Base-by-base conservation (phyloP, 306 rosid species). In the Lablab purpureus region DNA sequence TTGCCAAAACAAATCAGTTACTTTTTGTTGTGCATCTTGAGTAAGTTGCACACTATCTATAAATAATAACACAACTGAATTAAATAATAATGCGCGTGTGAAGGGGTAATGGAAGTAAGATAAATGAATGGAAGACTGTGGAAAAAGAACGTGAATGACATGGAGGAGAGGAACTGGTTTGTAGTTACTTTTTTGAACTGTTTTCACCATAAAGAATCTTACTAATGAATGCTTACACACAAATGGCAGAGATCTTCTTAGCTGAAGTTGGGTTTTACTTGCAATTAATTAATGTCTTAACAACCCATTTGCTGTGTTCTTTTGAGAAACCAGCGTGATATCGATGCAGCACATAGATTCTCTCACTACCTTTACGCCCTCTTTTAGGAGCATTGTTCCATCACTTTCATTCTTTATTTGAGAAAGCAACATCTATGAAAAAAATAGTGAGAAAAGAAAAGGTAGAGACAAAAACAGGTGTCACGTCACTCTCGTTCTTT, bases 41-140 rank as follows among this genome's bases (percentile, higher is more conserved):
- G 70, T 19, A 41, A 41, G 73, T 12, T 40, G 32, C 72, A 67
- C 36, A 67, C 8, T 21, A 2, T 12, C 50, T 11, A 32, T 17
- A n/a, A 15, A 22, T 43, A 40, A 52, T 37, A 41, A 30, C 5
- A 22, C 15, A 67, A 2, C 21, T 7, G 0, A 71, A 30, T 30
- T 17, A 71, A 71, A 66, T 77, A 71, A 66, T 77, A 27, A 25
- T 60, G 45, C 30, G 23, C 81, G 22, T 66, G 82, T 78, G 75
- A 65, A 28, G 25, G 32, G 15, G 2, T 22, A 32, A 41, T 37
- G 25, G 12, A 45, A 58, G 54, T 17, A 59, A 56, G 25, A 40
- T 22, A 4, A 63, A 74, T 10, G 27, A 75, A 51, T 32, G 71
- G 15, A 19, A 55, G 6, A 13, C 7, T 47, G 2, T 45, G 15